phyloP scores from a whole-genome alignment of 495 filamentous ascomycete genomes.

The Symbiotaphrina buchneri region DNA sequence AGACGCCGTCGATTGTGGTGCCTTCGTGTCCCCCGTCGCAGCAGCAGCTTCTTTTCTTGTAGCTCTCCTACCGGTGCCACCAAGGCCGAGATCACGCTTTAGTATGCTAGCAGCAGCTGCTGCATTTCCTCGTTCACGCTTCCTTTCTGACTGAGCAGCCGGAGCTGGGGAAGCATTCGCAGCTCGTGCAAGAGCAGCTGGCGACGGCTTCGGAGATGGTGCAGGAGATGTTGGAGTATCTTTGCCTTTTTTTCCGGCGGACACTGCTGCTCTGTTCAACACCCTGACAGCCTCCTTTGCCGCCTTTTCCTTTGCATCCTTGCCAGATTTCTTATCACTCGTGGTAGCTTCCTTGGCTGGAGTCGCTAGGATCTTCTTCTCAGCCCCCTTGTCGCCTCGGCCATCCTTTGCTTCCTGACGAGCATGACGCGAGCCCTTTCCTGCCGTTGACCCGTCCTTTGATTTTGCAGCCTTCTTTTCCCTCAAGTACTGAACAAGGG shows the following conservation, averaged over 20 bases:
- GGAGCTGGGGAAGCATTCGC: slow-evolving; percentile 6
- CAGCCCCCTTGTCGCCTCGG: slow-evolving; percentile 30
- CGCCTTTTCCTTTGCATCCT: slow-evolving; percentile 30
- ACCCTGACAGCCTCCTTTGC: slow-evolving; percentile 59
- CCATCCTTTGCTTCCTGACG: slow-evolving; percentile 27
- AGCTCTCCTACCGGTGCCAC: slow-evolving; percentile 24
- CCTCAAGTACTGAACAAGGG: slow-evolving; percentile 70
- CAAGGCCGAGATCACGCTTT: slow-evolving; percentile 77
- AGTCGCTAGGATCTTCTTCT: slow-evolving; percentile 12
- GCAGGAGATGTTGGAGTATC: slow-evolving; percentile 9
- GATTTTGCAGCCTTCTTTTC: slow-evolving; percentile 80
- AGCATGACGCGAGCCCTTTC: slow-evolving; percentile 22
- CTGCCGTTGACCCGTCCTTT: slow-evolving; percentile 32
- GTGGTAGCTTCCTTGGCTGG: slow-evolving; percentile 26
- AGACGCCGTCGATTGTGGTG: slow-evolving; percentile 9
- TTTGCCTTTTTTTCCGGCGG: slow-evolving; percentile 11
- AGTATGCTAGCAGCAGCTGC: slow-evolving; percentile 65
- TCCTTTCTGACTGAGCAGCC: slow-evolving; percentile 19
- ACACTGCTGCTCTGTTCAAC: slow-evolving; percentile 43
- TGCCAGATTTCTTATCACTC: slow-evolving; percentile 14
- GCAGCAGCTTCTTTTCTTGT: too few species aligned
- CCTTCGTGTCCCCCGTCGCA: slow-evolving; percentile 14
- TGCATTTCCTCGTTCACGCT: slow-evolving; percentile 45
- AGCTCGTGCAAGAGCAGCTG: slow-evolving; percentile 17
- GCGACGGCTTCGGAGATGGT: slow-evolving; percentile 13